phyloP scores from a whole-genome alignment of 2,329 filamentous ascomycete species.

The Sphaerulina populicola region DNA sequence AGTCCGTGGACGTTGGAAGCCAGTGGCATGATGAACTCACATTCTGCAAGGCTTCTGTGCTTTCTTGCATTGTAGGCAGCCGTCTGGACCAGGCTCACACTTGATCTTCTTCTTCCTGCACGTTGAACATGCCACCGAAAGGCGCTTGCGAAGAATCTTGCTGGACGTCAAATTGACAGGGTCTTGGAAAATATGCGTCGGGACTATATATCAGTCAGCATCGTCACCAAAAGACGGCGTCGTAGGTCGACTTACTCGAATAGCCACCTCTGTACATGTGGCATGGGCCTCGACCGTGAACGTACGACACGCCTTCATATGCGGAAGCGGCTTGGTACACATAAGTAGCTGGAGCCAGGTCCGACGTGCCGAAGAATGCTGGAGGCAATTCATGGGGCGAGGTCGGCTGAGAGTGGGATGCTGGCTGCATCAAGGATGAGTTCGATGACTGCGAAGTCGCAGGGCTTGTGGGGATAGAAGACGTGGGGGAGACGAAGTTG shows the following conservation, averaged over 20 bases:
- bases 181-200: conserved; percentile 11
- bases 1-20: not conserved
- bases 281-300: conserved; percentile 1
- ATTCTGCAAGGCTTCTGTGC: conserved; percentile 10
- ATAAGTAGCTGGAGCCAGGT: conserved; percentile 11
- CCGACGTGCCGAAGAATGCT: conserved; percentile 3
- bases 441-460: not conserved
- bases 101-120: conserved; percentile 15
- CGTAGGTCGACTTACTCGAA: not conserved
- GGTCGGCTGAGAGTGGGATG: not conserved
- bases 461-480: conserved; percentile 2
- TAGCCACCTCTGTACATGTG: conserved; percentile 10
- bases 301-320: conserved; percentile 7
- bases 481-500: not conserved
- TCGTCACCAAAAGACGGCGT: not conserved
- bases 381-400: conserved; percentile 4
- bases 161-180: conserved; percentile 9
- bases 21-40: conserved; percentile 2
- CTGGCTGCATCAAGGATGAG: not conserved
- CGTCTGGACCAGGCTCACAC: conserved; percentile 11
- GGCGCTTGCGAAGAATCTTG: conserved; percentile 15
- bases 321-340: conserved; percentile 11
- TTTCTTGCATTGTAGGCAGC: conserved; percentile 14
- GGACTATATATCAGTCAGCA: not conserved
- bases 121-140: conserved; percentile 11